Percentiles rank a stretch among this genome's conserved stretches.
These are phyloP conservation scores for Primulina huaijiensis DNA, from an alignment of 257 asterid genomes.

Conservation along the genomic window DNA sequence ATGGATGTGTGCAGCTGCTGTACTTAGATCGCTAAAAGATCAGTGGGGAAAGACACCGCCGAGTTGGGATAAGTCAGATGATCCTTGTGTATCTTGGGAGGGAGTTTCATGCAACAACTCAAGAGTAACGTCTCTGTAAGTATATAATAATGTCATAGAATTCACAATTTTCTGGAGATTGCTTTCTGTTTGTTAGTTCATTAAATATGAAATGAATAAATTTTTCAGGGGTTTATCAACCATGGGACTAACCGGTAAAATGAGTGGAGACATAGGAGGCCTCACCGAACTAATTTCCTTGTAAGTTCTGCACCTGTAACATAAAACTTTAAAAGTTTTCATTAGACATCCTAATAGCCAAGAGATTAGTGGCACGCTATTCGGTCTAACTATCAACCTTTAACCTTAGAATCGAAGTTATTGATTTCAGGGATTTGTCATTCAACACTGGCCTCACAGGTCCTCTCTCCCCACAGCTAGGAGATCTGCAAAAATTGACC, in stretches of 20 bases:
- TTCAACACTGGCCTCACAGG: conserved; percentile 86
- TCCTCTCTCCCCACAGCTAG: conserved; percentile 73
- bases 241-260: conserved; percentile 72
- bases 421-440: conserved; percentile 71
- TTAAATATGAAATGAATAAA: background rate
- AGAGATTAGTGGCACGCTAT: background rate
- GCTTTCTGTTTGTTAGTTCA: background rate
- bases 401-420: conserved; percentile 16
- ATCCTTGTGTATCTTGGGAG: conserved; percentile 84
- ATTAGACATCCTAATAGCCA: background rate
- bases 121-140: conserved; percentile 74
- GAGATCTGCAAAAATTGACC: conserved; percentile 68
- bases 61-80: conserved; percentile 68
- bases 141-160: background rate
- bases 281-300: conserved; percentile 69
- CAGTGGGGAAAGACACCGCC: conserved; percentile 78
- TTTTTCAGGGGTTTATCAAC: conserved; percentile 75
- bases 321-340: background rate
- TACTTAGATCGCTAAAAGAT: conserved; percentile 71
- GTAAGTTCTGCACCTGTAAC: conserved; percentile 43
- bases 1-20: conserved; percentile 54
- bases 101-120: conserved; percentile 76
- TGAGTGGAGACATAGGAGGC: conserved; percentile 82
- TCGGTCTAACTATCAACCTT: background rate
- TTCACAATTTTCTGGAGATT: background rate